Conservation (phyloP, 306 rosid species). For the Gastrolobium bilobum region DNA sequence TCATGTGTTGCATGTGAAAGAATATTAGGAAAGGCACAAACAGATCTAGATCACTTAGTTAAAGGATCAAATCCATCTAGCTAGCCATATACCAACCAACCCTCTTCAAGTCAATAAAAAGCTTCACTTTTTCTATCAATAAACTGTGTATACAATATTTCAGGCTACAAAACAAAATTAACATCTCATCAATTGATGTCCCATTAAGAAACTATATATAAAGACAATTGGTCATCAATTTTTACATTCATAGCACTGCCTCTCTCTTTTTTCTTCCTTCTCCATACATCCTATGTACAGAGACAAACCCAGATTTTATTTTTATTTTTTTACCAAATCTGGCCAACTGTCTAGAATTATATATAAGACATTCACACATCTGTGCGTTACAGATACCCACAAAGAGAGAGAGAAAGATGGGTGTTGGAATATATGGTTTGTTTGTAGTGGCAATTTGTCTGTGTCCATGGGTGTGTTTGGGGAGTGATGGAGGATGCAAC, state of each 20-base stretch:
- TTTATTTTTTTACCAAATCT: neutral
- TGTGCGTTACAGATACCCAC: neutral
- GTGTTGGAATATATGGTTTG: neutral
- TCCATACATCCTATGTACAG: neutral
- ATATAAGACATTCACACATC: neutral
- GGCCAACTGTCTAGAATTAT: neutral
- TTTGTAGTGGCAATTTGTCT: conserved; percentile 3
- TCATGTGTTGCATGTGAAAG: conserved; percentile 49
- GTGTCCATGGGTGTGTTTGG: neutral
- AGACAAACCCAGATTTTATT: neutral
- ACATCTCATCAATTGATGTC: neutral
- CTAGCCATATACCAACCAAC: conserved; percentile 12
- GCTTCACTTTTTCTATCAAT: neutral
- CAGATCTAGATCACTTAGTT: neutral
- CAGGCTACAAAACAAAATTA: neutral
- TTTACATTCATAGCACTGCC: neutral
- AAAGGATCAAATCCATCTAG: neutral
- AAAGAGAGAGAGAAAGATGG: conserved; percentile 14
- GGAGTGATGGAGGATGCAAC: conserved; percentile 44
- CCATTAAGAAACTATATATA: neutral
- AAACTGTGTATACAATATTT: neutral
- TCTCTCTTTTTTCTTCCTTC: neutral
- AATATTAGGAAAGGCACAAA: neutral
- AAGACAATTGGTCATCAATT: neutral
- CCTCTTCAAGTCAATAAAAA: conserved; percentile 26